A percentile compares a stretch with the other conserved stretches of the same genome.
phyloP scores from a whole-genome alignment of 108 stramenopile species.

The Cyclotella cryptica region DNA sequence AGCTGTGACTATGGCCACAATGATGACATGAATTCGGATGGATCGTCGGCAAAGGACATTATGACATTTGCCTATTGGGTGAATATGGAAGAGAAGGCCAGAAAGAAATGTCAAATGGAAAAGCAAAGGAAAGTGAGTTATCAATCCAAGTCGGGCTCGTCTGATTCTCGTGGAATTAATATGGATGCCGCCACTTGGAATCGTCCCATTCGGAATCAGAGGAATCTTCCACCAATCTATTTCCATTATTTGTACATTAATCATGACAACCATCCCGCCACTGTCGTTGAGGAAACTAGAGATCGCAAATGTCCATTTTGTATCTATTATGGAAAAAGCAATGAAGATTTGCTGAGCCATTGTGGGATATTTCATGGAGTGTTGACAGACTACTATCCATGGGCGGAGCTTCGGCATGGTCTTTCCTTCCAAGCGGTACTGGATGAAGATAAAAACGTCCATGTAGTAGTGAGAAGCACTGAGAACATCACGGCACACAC shows the following conservation, averaged over 20 bases:
- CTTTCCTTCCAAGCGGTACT: conserved; percentile 26
- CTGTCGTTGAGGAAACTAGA: conserved; percentile 26
- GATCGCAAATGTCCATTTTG: conserved; percentile 37
- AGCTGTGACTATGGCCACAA: neutral
- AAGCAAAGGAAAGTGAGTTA: neutral
- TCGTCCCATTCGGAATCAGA: neutral
- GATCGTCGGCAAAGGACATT: neutral
- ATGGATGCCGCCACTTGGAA: neutral
- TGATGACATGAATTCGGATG: neutral
- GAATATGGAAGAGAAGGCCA: conserved; percentile 5
- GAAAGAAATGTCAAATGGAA: neutral
- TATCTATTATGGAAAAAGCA: conserved; percentile 24
- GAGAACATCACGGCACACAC: neutral
- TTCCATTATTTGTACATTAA: conserved; percentile 42
- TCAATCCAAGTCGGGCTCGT: neutral
- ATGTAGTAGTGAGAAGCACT: conserved; percentile 19
- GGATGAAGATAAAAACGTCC: conserved; percentile 32
- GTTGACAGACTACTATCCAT: conserved; percentile 12
- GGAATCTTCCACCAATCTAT: conserved; percentile 17
- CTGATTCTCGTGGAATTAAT: neutral
- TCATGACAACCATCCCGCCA: conserved; percentile 18
- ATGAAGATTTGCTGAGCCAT: conserved; percentile 33
- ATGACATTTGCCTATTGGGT: conserved; percentile 3
- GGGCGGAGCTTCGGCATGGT: neutral
- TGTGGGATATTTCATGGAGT: conserved; percentile 35